A percentile compares a stretch with the other conserved stretches of the same genome.
Evolutionary conservation across 2,329 filamentous ascomycete species (phyloP).

Genomic region (Dactylella cylindrospora): DNA sequence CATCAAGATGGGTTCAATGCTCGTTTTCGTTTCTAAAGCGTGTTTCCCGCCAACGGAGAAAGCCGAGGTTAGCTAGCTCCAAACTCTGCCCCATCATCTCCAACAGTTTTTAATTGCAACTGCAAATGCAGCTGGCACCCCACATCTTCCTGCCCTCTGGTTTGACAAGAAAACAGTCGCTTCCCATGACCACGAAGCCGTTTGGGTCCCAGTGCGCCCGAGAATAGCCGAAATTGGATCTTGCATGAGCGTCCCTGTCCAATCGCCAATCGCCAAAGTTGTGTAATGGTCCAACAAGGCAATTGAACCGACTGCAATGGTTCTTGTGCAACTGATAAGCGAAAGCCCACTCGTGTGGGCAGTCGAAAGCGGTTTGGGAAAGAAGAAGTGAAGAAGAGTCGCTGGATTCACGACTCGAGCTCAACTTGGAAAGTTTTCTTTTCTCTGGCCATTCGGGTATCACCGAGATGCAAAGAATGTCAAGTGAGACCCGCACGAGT

Average conservation of each 20-base stretch:
- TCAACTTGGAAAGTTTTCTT: constrained; percentile 16
- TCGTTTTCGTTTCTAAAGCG: too few species aligned
- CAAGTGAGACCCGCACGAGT: too few species aligned
- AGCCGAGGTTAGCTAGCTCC: constrained; percentile 15
- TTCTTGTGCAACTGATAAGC: constrained; percentile 43
- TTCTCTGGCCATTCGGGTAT: too few species aligned
- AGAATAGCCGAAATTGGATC: constrained; percentile 43
- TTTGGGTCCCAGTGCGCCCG: constrained; percentile 23
- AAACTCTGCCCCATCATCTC: not conserved
- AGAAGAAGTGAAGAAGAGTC: not conserved
- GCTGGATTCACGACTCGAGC: constrained; percentile 4
- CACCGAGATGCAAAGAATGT: too few species aligned
- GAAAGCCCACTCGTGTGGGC: constrained; percentile 10
- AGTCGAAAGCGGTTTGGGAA: constrained; percentile 9
- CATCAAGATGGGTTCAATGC: too few species aligned
- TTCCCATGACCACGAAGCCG: not conserved
- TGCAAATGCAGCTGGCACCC: constrained; percentile 8
- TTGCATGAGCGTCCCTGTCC: constrained; percentile 29
- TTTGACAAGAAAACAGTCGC: too few species aligned
- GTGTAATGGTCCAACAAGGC: constrained; percentile 24
- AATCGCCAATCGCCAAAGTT: constrained; percentile 41
- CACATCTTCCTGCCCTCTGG: constrained; percentile 13
- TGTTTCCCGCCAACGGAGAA: too few species aligned
- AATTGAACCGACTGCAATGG: constrained; percentile 12
- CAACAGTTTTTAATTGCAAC: not conserved